phyloP scores from a whole-genome alignment of 1,284 basidiomycete species.

The Austropuccinia psidii region DNA sequence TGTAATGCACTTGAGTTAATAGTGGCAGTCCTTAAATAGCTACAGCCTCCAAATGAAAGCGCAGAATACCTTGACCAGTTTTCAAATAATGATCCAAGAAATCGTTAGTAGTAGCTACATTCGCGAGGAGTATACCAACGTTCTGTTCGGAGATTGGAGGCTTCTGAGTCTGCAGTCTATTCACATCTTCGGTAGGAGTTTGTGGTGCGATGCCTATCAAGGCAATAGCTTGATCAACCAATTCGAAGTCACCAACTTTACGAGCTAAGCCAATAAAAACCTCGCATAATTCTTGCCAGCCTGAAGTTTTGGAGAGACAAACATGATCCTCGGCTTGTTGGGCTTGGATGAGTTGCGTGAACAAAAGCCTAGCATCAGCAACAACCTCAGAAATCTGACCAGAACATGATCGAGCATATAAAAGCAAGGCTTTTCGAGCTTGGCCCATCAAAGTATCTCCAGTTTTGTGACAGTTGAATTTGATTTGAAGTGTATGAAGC shows the following conservation, averaged over 20 bases:
- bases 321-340: slow-evolving; percentile 3
- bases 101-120: slow-evolving; percentile 5
- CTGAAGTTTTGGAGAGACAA: slow-evolving; percentile 7
- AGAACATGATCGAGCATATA: slow-evolving; percentile 23
- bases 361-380: slow-evolving; percentile 10
- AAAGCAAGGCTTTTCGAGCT: slow-evolving; percentile 24
- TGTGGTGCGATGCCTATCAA: slow-evolving; percentile 3
- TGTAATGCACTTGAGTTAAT: background rate
- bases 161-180: background rate
- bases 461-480: background rate
- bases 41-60: background rate
- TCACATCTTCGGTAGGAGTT: background rate
- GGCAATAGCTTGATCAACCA: slow-evolving; percentile 21
- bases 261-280: slow-evolving; percentile 26
- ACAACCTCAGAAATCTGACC: slow-evolving; percentile 2
- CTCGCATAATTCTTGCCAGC: slow-evolving; percentile 31
- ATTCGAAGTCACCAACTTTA: slow-evolving; percentile 28
- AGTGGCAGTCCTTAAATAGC: background rate
- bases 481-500: slow-evolving; percentile 5
- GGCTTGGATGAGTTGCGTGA: slow-evolving; percentile 25
- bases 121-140: slow-evolving; percentile 12
- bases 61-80: slow-evolving; percentile 11
- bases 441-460: slow-evolving; percentile 22
- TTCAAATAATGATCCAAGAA: slow-evolving; percentile 20
- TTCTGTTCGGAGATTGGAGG: background rate